A percentile compares a stretch with the other conserved stretches of the same genome.
Conservation (phyloP, 2,329 filamentous ascomycete genomes). For the Fusarium subglutinans region DNA sequence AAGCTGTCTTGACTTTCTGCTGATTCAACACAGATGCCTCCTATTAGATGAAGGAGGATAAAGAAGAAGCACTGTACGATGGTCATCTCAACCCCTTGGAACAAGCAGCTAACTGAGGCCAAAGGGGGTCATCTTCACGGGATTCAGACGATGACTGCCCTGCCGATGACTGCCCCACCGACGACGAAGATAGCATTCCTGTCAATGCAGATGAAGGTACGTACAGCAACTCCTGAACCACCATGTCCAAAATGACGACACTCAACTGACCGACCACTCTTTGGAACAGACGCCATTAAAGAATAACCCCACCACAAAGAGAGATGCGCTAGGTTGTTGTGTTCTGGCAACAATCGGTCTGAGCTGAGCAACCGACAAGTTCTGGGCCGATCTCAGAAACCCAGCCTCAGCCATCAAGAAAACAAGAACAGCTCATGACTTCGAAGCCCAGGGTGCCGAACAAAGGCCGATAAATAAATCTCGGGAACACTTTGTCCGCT, state of each 20-base stretch:
- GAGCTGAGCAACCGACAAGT: background rate
- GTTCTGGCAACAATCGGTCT: background rate
- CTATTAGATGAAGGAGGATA: background rate
- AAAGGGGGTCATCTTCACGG: background rate
- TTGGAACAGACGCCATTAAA: background rate
- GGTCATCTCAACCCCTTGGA: no score
- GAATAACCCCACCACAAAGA: background rate
- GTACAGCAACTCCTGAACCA: background rate
- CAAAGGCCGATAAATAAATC: accelerated
- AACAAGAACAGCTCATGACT: background rate
- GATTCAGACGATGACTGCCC: background rate
- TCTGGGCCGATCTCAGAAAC: background rate
- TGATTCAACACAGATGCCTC: background rate
- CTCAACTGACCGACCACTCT: background rate
- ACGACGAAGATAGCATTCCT: background rate
- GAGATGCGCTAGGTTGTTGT: background rate
- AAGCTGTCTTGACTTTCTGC: background rate
- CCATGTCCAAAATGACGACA: background rate
- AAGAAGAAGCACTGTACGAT: background rate
- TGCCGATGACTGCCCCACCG: accelerated
- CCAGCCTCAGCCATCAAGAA: background rate
- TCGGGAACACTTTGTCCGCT: accelerated
- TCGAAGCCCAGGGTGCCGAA: background rate
- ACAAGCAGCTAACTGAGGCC: background rate
- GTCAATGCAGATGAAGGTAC: background rate